Base-by-base conservation (phyloP, 495 filamentous ascomycete genomes). In the Oleoguttula mirabilis region DNA sequence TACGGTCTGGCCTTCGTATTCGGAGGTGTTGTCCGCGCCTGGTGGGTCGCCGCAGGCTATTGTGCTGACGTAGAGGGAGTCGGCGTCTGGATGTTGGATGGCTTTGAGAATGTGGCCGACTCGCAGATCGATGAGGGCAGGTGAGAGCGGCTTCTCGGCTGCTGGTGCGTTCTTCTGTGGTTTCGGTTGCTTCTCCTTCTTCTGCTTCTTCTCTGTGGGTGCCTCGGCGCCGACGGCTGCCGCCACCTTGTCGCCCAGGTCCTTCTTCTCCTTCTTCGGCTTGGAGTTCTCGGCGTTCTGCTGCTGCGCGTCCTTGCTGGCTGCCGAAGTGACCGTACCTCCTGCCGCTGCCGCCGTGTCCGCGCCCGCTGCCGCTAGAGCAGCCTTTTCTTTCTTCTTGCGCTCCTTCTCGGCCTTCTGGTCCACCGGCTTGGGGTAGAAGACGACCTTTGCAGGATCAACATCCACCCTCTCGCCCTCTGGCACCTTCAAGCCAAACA, bases 31-130 rank as follows among this genome's bases (percentile, higher is more conserved):
- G 21, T 94, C 83, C 35, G 80, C 79, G 44, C 84, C 85, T 12
- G 83, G 68, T 39, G 81, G 67, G 63, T 98, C 90, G 41, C 92
- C 92, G 67, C 85, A 87, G 45, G 84, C 85, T 56, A 98, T 93
- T n/a, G 87, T 95, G 41, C 83, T 90, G 41, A 98, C 90, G 61
- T 76, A 98, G 19, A 98, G 75, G 10, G 82, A 88, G 66, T 98
- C 90, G 47, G 90, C 90, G 55, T 96, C 90, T 35, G 90, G 92
- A 69, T 98, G 90, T 57, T 84, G 82, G 64, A 85, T 73, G 15
- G 87, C 88, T 65, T 90, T 84, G 54, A 98, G 76, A 55, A 98
- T 94, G 68, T 98, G 90, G 39, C 92, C 90, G 39, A 96, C 87
- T 36, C 90, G 79, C 30, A 98, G 76, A 57, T 98, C 92, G 55